Base-by-base conservation (phyloP, 495 filamentous ascomycete species). In the Staphylotrichum longicolle region DNA sequence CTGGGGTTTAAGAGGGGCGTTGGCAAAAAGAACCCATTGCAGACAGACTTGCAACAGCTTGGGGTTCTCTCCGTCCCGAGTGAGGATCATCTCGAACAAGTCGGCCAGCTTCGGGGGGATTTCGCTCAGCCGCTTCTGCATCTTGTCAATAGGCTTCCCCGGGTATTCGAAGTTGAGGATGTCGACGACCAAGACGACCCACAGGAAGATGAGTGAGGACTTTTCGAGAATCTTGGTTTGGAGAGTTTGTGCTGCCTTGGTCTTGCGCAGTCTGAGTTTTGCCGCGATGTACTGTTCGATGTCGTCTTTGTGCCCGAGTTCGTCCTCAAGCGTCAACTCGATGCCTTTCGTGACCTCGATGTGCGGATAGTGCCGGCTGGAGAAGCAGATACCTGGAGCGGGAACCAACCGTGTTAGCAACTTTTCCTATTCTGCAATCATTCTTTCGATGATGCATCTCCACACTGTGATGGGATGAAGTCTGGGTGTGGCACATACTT, bases 301-400 rank as follows among this genome's bases (percentile, higher is more conserved):
- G 49, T 71, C 69, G 1, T 65, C 41, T 8, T 14, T 45, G 40
- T 71, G 69, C 5, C 66, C 66, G 9, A 3, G 12, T 49, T 67
- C 51, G 20, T 63, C 8, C 48, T 72, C 71, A 5, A 73, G 42
- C 2, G 50, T 58, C 35, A 71, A 7, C 46, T 66, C 61, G 4
- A 73, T 60, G 5, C 76, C 74, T n/a, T 70, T 63, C 14, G 62
- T 37, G 7, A 79, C 71, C 4, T 47, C 57, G 40, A 84, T 77
- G 48, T 76, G 63, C 0, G 80, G 80, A 57, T 82, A 82, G 64
- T 81, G 78, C 7, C 80, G 75, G 63, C 79, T 82, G 0, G 81
- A 81, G 53, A 82, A 74, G 49, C 77, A 82, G 11, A 78, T 57
- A 10, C 53, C 58, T 15, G 41, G 41, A n/a, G n/a, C n/a, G n/a